These are phyloP conservation scores for Exophiala sideris DNA, from an alignment of 2,329 filamentous ascomycete species.

Conservation along the genomic window DNA sequence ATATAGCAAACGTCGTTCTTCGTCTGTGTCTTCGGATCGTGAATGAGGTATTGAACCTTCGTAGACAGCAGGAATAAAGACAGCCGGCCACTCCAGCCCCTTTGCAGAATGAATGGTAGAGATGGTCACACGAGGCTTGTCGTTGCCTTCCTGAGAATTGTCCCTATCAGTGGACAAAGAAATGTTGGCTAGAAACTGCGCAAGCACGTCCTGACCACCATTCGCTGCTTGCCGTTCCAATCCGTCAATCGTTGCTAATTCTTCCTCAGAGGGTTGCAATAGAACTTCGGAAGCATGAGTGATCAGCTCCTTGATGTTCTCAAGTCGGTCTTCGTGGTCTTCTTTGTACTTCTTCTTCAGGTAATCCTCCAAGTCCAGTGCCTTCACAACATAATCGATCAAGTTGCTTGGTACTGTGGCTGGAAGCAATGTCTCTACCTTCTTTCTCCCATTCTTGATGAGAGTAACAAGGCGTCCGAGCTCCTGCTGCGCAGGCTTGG, in stretches of 20 bases:
- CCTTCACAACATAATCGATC: slow-evolving; percentile 58
- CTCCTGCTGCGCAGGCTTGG: slow-evolving; percentile 54
- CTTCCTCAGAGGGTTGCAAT: slow-evolving; percentile 48
- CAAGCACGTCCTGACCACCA: slow-evolving; percentile 60
- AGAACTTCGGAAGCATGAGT: slow-evolving; percentile 71
- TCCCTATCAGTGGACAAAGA: slow-evolving; percentile 78
- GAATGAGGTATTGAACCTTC: slow-evolving; percentile 88
- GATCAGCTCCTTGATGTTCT: slow-evolving; percentile 85
- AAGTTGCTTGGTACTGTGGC: slow-evolving; percentile 43
- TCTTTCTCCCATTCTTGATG: slow-evolving; percentile 56
- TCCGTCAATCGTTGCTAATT: slow-evolving; percentile 65
- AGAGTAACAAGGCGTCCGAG: slow-evolving; percentile 59
- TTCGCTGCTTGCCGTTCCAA: slow-evolving; percentile 58
- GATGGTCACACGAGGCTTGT: slow-evolving; percentile 67
- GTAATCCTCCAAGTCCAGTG: slow-evolving; percentile 70
- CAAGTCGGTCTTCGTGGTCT: slow-evolving; percentile 75
- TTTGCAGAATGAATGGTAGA: slow-evolving; percentile 97
- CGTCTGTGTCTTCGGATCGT: slow-evolving; percentile 76
- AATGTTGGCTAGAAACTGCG: slow-evolving; percentile 84
- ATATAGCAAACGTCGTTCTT: slow-evolving; percentile 85
- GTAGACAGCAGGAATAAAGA: slow-evolving; percentile 88
- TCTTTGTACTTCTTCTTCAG: slow-evolving; percentile 68
- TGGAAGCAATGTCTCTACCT: slow-evolving; percentile 40
- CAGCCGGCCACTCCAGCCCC: slow-evolving; percentile 91
- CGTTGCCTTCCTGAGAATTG: slow-evolving; percentile 54